Evolutionary conservation across 1,284 basidiomycete species (phyloP).

Genomic region (Ustilago hordei): DNA sequence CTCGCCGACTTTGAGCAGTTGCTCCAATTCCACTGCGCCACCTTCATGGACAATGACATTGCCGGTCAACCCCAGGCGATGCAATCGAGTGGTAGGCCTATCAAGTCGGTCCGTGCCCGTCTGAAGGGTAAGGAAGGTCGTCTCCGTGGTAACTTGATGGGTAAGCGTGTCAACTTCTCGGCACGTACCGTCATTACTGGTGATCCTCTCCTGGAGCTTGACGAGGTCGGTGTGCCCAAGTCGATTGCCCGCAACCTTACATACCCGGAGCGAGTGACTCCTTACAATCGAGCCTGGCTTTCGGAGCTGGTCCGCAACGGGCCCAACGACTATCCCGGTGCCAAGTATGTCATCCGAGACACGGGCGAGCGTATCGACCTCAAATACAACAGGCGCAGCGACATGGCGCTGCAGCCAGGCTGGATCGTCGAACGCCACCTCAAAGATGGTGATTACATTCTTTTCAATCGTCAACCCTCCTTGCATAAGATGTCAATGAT

Average conservation of each 20-base stretch:
- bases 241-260: conserved; percentile 98
- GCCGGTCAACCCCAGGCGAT: conserved; percentile 96
- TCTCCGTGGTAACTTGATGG: conserved; percentile 97
- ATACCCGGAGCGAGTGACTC: conserved; percentile 96
- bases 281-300: conserved; percentile 94
- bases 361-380: conserved; percentile 98
- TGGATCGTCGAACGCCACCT: conserved; percentile 99
- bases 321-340: conserved; percentile 94
- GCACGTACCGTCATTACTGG: conserved; percentile 99
- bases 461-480: conserved; percentile 98
- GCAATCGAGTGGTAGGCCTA: conserved; percentile 96
- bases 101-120: conserved; percentile 97
- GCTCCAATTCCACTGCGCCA: conserved; percentile 93
- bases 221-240: conserved; percentile 97
- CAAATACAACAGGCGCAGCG: conserved; percentile 86
- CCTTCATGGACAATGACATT: conserved; percentile 99
- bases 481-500: conserved; percentile 99
- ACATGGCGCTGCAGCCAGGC: conserved; percentile 95
- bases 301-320: conserved; percentile 97
- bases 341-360: conserved; percentile 95
- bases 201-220: conserved; percentile 95
- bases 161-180: conserved; percentile 99
- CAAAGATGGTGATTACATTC: conserved; percentile 88
- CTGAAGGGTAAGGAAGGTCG: conserved; percentile 99
- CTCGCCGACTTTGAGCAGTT: conserved; percentile 96